Evolutionary conservation across 371 early-diverging fungal genomes (phyloP).

Genomic region (Conidiobolus incongruus): DNA sequence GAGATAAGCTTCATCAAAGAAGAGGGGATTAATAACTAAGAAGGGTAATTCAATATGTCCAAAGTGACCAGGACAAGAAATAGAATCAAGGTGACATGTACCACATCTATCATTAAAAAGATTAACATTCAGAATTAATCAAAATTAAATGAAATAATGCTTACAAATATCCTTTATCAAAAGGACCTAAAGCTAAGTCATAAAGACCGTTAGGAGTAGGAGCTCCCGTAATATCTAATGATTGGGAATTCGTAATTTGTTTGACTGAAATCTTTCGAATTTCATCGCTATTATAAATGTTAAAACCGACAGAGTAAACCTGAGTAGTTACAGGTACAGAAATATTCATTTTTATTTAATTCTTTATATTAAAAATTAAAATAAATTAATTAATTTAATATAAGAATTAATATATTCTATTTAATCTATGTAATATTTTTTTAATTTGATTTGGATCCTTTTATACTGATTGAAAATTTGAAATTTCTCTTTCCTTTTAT

Average conservation of each 20-base stretch:
- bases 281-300: conserved; percentile 82
- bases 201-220: conserved; percentile 89
- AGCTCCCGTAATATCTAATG: conserved; percentile 81
- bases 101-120: conserved; percentile 45
- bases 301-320: conserved; percentile 54
- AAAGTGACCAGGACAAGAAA: conserved; percentile 95
- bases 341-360: conserved; percentile 28
- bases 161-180: conserved; percentile 46
- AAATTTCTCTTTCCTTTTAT: no score
- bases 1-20: conserved; percentile 68
- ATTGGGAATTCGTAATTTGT: conserved; percentile 69
- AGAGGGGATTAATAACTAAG: conserved; percentile 91
- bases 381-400: neutral
- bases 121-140: neutral
- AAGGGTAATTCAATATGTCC: conserved; percentile 97
- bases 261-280: conserved; percentile 85
- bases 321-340: conserved; percentile 37
- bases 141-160: conserved; percentile 5
- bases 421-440: no score
- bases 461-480: no score
- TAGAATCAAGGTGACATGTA: conserved; percentile 66
- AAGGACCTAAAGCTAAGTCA: conserved; percentile 92
- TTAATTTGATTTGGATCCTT: no score
- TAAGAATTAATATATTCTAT: no score
- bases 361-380: conserved; percentile 1